Base-by-base conservation (phyloP, 2,329 filamentous ascomycete genomes). In the Magnaporthales sp. region DNA sequence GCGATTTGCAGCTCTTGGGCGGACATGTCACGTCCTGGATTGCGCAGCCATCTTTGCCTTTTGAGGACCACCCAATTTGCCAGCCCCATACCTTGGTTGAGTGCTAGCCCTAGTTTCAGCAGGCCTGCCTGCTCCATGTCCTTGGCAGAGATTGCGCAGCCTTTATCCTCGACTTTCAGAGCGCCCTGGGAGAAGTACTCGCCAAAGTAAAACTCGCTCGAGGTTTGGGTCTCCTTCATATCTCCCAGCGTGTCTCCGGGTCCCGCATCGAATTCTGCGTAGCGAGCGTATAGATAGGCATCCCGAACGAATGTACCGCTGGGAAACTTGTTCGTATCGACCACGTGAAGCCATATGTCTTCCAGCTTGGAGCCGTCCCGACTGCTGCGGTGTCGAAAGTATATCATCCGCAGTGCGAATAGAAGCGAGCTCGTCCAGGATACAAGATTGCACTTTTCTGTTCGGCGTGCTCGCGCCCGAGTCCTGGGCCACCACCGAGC, bases 351-450 rank as follows among this genome's bases (percentile, higher is more conserved):
- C 56, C 27, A 26, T 5, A 60, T 60, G 22, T 60, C 56, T 29
- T 60, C 56, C 10, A 60, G 56, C 22, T 60, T 60, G 56, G 56
- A 26, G 15, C 38, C 38, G 15, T 46, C 38, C 38, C 38, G 38
- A 22, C 27, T 60, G 22, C 56, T 60, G 15, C 27, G 56, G 22
- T 60, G 56, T 29, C 56, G 22, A 29, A 26, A 60, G 56, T 26
- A 60, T 24, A 60, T 60, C 22, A 26, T 26, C 2, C 56, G 56
- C 11, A 60, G 56, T 19, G 56, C 56, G 15, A 9, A 60, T 10
- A 60, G 56, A 29, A 60, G 56, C 22, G 56, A 60, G 56, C 56
- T 60, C 27, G 56, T 60, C 56, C 56, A 60, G n/a, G 56, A 60
- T 19, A 60, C 56, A 29, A 60, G 56, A 7, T 60, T 60, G 56